Conservation (phyloP, 306 rosid genomes). For the Prunus fruticosa region DNA sequence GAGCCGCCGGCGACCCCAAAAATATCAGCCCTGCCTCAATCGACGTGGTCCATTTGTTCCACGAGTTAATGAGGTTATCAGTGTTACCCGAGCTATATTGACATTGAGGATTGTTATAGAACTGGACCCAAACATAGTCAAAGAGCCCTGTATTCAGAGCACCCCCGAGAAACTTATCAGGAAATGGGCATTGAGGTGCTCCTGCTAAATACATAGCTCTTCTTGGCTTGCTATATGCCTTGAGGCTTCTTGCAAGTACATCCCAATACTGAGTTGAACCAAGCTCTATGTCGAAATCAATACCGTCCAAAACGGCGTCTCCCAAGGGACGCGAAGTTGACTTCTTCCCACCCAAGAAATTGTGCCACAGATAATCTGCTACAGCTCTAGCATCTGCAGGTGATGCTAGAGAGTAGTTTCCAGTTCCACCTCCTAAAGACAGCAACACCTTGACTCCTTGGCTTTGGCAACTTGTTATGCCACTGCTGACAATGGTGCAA, state of each 20-base stretch:
- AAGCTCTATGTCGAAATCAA: slow-evolving; percentile 72
- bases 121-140: slow-evolving; percentile 56
- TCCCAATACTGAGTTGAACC: slow-evolving; percentile 46
- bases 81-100: slow-evolving; percentile 43
- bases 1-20: slow-evolving; percentile 64
- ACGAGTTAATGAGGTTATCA: slow-evolving; percentile 47
- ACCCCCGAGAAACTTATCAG: slow-evolving; percentile 46
- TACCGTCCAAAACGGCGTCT: slow-evolving; percentile 60
- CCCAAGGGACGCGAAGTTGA: slow-evolving; percentile 64
- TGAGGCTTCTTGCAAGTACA: slow-evolving; percentile 42
- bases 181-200: slow-evolving; percentile 84
- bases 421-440: slow-evolving; percentile 64
- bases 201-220: slow-evolving; percentile 50
- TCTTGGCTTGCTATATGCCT: slow-evolving; percentile 19
- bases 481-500: slow-evolving; percentile 37
- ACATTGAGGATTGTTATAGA: slow-evolving; percentile 40
- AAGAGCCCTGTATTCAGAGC: slow-evolving; percentile 54
- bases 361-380: slow-evolving; percentile 48
- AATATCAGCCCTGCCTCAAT: slow-evolving; percentile 35
- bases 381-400: slow-evolving; percentile 43
- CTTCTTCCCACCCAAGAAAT: slow-evolving; percentile 62
- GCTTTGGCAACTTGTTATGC: slow-evolving; percentile 52
- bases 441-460: slow-evolving; percentile 58
- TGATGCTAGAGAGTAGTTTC: slow-evolving; percentile 57
- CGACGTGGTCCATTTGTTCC: slow-evolving; percentile 52